Evolutionary conservation across 129 eudicot genomes (phyloP), one percentile per base, ranked within the genome.

Genomic region (Heracleum sosnowskyi): DNA sequence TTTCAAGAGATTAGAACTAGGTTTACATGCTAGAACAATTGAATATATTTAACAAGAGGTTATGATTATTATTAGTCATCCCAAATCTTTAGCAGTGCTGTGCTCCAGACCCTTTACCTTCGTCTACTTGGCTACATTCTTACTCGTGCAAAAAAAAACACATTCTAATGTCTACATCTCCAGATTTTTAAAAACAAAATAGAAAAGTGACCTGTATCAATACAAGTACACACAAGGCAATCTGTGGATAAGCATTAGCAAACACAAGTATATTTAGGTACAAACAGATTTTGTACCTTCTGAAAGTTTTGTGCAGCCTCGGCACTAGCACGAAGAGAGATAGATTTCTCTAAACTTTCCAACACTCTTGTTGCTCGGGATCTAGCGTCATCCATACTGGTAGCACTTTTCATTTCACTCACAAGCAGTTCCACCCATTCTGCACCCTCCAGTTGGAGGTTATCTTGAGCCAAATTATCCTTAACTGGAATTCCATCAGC

Each of bases 351-450:
- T 66, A 94, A 82, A 70, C 79, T 84, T 83, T 94, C 96, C 74
- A 94, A 82, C 49, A 89, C 86, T 63, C 87, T 80, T 73, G 91
- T 80, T n/a, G 98, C 97, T 42, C 98, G 96, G 75, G 85, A 83
- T 81, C 89, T 90, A 62, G 98, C 98, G 77, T 94, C 98, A 85
- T 91, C 96, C 46, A 91, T 90, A 83, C 90, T 86, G 18, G 92
- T 86, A 55, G 98, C 96, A 83, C 86, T 84, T 42, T 72, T 84
- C 97, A 94, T 94, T 88, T 94, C 96, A 60, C 81, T 86, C 72
- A 94, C 96, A 75, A 94, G 80, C 79, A 89, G 77, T 44, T 94
- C 97, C 82, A 94, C 98, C 98, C 98, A 94, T 76, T 89, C 91
- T 20, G 86, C 82, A 49, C 98, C 98, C 80, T 83, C 82, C 68